phyloP scores from a whole-genome alignment of 176 grass and related monocot genomes.

The Bothriochloa decipiens region DNA sequence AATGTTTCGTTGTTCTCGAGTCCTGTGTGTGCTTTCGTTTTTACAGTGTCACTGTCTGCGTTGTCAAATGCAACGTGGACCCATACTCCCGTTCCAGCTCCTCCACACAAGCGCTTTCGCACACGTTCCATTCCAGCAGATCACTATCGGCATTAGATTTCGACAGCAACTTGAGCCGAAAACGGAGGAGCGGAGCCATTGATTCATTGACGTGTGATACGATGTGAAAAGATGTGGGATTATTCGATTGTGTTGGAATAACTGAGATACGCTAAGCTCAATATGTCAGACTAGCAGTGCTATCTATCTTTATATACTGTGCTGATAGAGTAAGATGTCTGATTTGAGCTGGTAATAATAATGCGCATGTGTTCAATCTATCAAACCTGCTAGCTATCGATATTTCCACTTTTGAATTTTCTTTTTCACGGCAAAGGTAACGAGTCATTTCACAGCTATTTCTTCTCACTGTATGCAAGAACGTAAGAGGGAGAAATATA shows the following conservation, averaged over 20 bases:
- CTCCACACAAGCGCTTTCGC: neutral
- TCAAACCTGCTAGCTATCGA: neutral
- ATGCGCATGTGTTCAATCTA: neutral
- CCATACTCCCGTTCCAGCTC: neutral
- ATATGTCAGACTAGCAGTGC: neutral
- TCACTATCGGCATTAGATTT: conserved; percentile 28
- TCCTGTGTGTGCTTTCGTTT: neutral
- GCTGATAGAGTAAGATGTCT: too few relatives aligned
- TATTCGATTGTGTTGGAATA: neutral
- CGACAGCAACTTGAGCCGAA: conserved; percentile 21
- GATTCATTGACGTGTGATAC: conserved; percentile 16
- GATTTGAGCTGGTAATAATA: too few relatives aligned
- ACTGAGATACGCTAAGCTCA: conserved; percentile 12
- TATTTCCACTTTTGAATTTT: neutral
- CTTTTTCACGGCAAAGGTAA: neutral
- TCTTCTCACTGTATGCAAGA: neutral
- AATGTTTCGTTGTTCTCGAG: neutral
- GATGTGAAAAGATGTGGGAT: neutral
- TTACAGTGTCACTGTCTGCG: neutral
- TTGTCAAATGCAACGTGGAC: neutral
- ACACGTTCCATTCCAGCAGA: neutral
- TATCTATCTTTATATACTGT: neutral
- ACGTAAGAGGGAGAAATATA: neutral
- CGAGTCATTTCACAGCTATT: too few relatives aligned
- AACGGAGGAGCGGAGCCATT: neutral